These are phyloP conservation scores for Sporothrix globosa DNA, from an alignment of 2,329 filamentous ascomycete species.

Conservation along the genomic window DNA sequence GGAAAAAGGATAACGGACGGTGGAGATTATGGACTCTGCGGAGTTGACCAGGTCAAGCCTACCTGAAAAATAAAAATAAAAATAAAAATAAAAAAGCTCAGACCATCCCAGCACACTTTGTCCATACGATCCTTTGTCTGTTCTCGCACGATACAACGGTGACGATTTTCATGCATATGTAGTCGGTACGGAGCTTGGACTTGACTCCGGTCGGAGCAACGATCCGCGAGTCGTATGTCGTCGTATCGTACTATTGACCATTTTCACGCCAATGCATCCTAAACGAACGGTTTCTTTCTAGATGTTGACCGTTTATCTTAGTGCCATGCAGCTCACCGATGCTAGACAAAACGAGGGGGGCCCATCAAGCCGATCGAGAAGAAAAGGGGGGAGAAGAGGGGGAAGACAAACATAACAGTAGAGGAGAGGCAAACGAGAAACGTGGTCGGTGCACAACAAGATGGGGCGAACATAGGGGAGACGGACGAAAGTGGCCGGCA, in stretches of 20 bases:
- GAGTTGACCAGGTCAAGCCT: constrained; percentile 5
- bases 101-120: constrained; percentile 6
- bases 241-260: neutral
- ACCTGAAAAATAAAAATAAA: neutral
- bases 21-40: neutral
- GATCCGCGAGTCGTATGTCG: too few relatives aligned
- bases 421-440: neutral
- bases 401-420: neutral
- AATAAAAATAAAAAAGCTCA: neutral
- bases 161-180: neutral
- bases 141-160: constrained; percentile 12
- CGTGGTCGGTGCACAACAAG: neutral
- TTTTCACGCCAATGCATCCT: constrained; percentile 1
- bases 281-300: constrained; percentile 7
- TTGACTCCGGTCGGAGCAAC: too few relatives aligned
- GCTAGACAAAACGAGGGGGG: neutral
- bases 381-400: neutral
- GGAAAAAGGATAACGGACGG: neutral
- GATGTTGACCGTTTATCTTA: neutral
- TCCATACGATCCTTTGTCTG: neutral
- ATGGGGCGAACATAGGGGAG: too few relatives aligned
- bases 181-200: neutral
- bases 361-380: neutral
- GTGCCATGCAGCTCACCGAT: constrained; percentile 29
- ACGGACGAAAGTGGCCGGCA: too few relatives aligned